phyloP scores from a whole-genome alignment of 73 alveolate species.

The Paramecium sonneborni region DNA sequence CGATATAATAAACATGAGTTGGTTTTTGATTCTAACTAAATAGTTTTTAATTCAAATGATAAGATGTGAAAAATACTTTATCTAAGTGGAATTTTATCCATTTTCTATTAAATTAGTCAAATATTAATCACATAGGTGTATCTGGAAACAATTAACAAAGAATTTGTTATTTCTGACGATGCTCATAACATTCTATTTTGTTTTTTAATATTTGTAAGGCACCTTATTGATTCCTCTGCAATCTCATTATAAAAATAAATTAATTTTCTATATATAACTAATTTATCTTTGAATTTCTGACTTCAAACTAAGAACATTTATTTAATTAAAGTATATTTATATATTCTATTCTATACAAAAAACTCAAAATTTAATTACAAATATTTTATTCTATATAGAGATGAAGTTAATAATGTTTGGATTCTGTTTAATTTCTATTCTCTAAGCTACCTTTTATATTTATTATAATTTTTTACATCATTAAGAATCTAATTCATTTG shows the following conservation, averaged over 20 bases:
- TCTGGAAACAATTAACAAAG: background rate
- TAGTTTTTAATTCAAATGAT: constrained; percentile 10
- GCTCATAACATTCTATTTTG: background rate
- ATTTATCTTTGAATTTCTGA: background rate
- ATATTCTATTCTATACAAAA: background rate
- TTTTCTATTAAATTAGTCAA: background rate
- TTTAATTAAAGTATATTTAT: background rate
- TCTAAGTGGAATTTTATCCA: background rate
- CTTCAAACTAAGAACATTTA: background rate
- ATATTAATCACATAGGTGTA: background rate
- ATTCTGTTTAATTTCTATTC: too few relatives aligned
- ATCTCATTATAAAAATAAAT: constrained; percentile 5
- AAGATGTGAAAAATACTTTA: background rate
- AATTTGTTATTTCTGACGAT: background rate
- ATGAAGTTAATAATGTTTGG: too few relatives aligned
- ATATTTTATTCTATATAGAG: too few relatives aligned
- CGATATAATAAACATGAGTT: background rate
- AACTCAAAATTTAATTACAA: background rate
- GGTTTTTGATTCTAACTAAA: background rate
- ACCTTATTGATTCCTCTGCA: background rate
- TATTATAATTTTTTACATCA: too few relatives aligned
- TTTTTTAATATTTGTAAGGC: background rate
- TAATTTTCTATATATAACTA: background rate
- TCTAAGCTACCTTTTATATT: too few relatives aligned
- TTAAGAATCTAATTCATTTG: too few relatives aligned